These are phyloP conservation scores for Aegle marmelos DNA, from an alignment of 345 rosid genomes.

Conservation along the genomic window DNA sequence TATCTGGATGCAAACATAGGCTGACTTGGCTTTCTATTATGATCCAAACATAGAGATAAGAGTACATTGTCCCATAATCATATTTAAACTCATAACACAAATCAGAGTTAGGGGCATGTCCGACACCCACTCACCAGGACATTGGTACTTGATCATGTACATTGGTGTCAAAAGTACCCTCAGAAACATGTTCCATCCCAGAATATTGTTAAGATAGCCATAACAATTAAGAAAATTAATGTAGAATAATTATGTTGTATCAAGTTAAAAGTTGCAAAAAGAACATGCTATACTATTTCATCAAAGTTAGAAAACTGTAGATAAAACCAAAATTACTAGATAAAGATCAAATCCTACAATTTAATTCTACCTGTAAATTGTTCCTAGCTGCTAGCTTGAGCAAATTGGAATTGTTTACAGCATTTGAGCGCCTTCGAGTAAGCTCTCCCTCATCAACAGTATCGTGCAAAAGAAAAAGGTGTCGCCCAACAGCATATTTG, in stretches of 20 bases:
- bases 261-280: neutral
- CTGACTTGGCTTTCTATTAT: neutral
- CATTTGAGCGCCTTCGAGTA: constrained; percentile 73
- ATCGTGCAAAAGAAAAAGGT: constrained; percentile 70
- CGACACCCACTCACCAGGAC: neutral
- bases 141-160: neutral
- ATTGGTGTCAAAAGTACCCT: neutral
- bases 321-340: neutral
- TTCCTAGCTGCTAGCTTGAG: constrained; percentile 55
- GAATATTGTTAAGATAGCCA: neutral
- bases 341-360: constrained; percentile 8
- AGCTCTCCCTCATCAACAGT: constrained; percentile 83
- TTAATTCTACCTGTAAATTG: constrained; percentile 65
- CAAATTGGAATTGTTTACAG: constrained; percentile 74
- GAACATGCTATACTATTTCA: neutral
- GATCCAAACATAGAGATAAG: neutral
- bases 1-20: neutral
- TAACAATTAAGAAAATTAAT: neutral
- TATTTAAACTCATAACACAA: neutral
- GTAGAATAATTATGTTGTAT: neutral
- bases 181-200: neutral
- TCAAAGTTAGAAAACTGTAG: neutral
- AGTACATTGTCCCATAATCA: neutral
- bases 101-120: neutral
- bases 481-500: constrained; percentile 78